Evolutionary conservation across 208 protist genomes (phyloP), one percentile per base, ranked within the genome.

Genomic region (Crithidia mellificae): DNA sequence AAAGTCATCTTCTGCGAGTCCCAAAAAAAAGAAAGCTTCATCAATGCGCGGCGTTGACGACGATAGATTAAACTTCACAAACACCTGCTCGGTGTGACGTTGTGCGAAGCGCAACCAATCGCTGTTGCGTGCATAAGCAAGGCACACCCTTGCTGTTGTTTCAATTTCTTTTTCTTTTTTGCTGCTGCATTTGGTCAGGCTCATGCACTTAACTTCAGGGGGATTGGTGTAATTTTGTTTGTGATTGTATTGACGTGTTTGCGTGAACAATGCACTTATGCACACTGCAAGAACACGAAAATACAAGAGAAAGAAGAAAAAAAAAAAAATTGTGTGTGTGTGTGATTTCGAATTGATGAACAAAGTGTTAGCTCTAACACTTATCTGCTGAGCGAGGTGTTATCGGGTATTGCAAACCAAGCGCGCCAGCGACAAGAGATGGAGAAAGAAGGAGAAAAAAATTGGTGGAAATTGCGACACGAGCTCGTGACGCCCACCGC

Each of bases 241-340:
- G 2, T 46, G 41, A 9, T n/a, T n/a, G n/a, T n/a, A n/a, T n/a
- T n/a, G n/a, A n/a, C n/a, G n/a, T n/a, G 46, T 29, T 54, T 54
- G 50, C 14, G 27, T 54, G 5, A 17, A 20, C n/a, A 57, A 25
- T 29, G 32, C 14, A 6, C 46, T 51, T 22, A 50, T 46, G 36
- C 30, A 67, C 56, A n/a, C 24, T n/a, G 43, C 63, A 64, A 50
- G 24, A 70, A 65, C 22, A 52, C 38, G 50, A 54, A 36, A 59
- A 50, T n/a, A n/a, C n/a, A n/a, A n/a, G n/a, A n/a, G n/a, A n/a
- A n/a, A n/a, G n/a, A n/a, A n/a, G 29, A 47, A 38, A 44, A 56
- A 53, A 17, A 17, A 46, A 46, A 63, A 63, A 63, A 63, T 39
- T 61, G 2, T 61, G 25, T 22, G 15, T 6, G 5, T 6, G 34